These are phyloP conservation scores for Scytalidium lignicola DNA, from an alignment of 2,329 filamentous ascomycete genomes.

Conservation along the genomic window DNA sequence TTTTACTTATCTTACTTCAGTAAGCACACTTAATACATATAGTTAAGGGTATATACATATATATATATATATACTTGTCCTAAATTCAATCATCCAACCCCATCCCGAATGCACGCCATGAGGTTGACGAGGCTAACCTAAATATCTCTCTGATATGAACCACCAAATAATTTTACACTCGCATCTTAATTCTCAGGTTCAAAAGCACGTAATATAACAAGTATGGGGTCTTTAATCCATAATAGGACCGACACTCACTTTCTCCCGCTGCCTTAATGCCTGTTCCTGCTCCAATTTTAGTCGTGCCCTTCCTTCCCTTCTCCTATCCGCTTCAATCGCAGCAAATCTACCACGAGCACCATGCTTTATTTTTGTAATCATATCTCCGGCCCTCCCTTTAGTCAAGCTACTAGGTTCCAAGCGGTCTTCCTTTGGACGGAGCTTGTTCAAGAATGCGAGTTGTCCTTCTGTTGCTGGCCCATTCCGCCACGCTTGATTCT, in stretches of 20 bases:
- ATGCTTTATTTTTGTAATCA: constrained; percentile 89
- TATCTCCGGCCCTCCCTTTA: constrained; percentile 78
- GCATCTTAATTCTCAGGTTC: too few relatives aligned
- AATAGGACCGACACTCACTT: constrained; percentile 52
- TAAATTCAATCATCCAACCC: too few relatives aligned
- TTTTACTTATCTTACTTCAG: too few relatives aligned
- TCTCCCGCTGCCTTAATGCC: constrained; percentile 40
- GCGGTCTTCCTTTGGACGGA: constrained; percentile 49
- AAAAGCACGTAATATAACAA: neutral
- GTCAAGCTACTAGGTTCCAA: constrained; percentile 55
- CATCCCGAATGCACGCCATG: too few relatives aligned
- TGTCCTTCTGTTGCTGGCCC: constrained; percentile 60
- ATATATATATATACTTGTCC: too few relatives aligned
- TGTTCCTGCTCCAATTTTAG: constrained; percentile 33
- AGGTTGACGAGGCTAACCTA: too few relatives aligned
- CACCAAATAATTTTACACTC: too few relatives aligned
- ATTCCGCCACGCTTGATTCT: constrained; percentile 64
- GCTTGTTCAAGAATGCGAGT: constrained; percentile 64
- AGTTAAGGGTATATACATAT: too few relatives aligned
- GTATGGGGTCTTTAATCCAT: constrained; percentile 10
- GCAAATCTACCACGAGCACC: constrained; percentile 65
- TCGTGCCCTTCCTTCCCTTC: constrained; percentile 37
- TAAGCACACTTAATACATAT: too few relatives aligned
- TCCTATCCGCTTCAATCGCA: constrained; percentile 46
- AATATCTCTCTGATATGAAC: too few relatives aligned